Evolutionary conservation across 1,284 basidiomycete genomes (phyloP), one percentile per base, ranked within the genome.

Genomic region (Trichosporon sp.): DNA sequence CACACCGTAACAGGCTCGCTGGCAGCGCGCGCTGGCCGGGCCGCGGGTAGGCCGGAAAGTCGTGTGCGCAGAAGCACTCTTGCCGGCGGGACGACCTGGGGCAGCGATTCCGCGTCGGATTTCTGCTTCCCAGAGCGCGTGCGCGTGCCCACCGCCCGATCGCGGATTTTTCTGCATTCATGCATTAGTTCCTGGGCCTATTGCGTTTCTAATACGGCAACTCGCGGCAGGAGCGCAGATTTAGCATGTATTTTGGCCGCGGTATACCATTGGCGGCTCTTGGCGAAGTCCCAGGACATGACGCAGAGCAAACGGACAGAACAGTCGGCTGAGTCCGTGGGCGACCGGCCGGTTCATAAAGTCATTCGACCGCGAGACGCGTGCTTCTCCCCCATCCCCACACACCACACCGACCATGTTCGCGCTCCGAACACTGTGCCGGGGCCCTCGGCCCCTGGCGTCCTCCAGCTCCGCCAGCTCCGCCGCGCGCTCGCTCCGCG

Each of bases 401-500:
- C 13, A 4, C 56, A 3, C 18, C 56, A n/a, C 56, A 3, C 18
- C 56, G 15, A 60, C 56, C 29, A 60, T 60, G 56, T 31, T 60
- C 56, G 56, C 56, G 29, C 56, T 60, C 56, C 56, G 56, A 60
- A 60, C 56, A 32, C 27, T 31, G 56, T 60, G 56, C 29, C 27
- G 56, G 56, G 56, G 27, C 9, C 27, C 56, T 23, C 56, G 56
- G 18, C 56, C 56, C 12, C 62, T 42, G 21, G 12, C 32, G 4
- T 62, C 62, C 21, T 13, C 62, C 35, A n/a, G 62, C 62, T 25
- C 56, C 27, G 29, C 56, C 27, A 34, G 34, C 34, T 34, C 56
- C 27, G 56, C 56, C 23, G 29, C 56, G 56, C 27, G 29, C 47
- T 21, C 47, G 7, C 47, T 51, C 8, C 47, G 47, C 23, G 21